Conservation (phyloP, 805 yeast genomes). For the Cyberlindnera bimundalis region DNA sequence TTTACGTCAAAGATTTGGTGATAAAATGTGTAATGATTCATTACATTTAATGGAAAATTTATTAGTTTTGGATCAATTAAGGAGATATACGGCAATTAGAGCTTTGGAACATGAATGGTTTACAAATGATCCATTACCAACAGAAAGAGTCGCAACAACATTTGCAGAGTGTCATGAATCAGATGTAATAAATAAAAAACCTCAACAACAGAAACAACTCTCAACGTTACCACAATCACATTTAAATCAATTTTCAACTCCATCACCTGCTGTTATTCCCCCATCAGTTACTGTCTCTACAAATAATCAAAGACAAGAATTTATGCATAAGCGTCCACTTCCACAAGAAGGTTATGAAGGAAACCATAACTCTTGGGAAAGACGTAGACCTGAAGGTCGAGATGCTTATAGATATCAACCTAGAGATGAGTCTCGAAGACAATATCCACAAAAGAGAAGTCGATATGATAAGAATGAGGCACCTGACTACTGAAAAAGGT, state of each 20-base stretch:
- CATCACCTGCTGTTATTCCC: neutral
- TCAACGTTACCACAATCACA: neutral
- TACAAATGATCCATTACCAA: slow-evolving; percentile 58
- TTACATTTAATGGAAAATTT: slow-evolving; percentile 57
- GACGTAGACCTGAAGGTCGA: no score
- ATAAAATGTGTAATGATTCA: slow-evolving; percentile 26
- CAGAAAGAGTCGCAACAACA: slow-evolving; percentile 40
- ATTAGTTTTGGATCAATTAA: slow-evolving; percentile 64
- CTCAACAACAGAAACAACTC: neutral
- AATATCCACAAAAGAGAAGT: no score
- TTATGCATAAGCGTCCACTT: neutral
- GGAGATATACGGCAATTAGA: slow-evolving; percentile 72
- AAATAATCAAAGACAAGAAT: no score
- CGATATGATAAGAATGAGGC: no score
- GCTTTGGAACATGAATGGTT: slow-evolving; percentile 75
- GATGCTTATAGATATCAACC: no score
- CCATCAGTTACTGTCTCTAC: no score
- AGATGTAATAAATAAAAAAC: slow-evolving; percentile 47
- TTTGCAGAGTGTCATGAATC: slow-evolving; percentile 90
- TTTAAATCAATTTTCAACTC: no score
- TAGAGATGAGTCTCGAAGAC: no score
- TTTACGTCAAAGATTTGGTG: slow-evolving; percentile 45
- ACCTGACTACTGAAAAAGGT: no score
- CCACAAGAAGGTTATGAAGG: neutral
- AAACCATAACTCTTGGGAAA: no score